Base-by-base conservation (phyloP, 805 yeast genomes). In the Cyberlindnera euphorbiae region DNA sequence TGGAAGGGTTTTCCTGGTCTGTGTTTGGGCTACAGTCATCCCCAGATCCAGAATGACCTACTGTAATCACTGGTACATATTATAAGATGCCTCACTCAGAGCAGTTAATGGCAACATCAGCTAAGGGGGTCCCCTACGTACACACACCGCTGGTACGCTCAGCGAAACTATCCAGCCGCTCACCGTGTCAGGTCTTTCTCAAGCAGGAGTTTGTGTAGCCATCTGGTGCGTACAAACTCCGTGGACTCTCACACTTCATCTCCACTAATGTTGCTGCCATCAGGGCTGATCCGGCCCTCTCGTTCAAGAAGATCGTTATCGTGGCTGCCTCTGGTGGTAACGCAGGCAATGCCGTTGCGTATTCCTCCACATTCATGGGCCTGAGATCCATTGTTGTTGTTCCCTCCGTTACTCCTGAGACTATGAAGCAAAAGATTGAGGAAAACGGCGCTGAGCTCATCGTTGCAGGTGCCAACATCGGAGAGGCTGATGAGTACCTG, bases 271-370 rank as follows among this genome's bases (percentile, higher is more conserved):
- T 67, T 1, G 52, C 48, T 3, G 46, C 47, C 13, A 49, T 54
- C 24, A 21, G 23, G 11, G 16, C 25, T 6, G n/a, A 25, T 5
- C 63, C 66, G 1, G 46, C 50, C 18, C 31, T 23, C 2, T 34
- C 57, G 4, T 43, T 49, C 12, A 57, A 59, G 30, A 45, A 47
- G 26, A 60, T 69, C 12, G 64, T 62, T 6, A 69, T 73, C 5
- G 67, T 66, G 42, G 67, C 77, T 6, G 71, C 77, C 11, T 68
- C 75, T 28, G 80, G 79, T 9, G 79, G 80, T 5, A 71, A 71
- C 42, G 76, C 76, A 12, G 76, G 76, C 1, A 59, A 71, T 36
- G 79, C 79, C 6, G 78, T 77, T 6, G 74, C 77, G 0, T 64
- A 63, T 31, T 64, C 75, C 23, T 65, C 75, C 3, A 44, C 58